Evolutionary conservation across 768 basidiomycete genomes (phyloP), one percentile per base, ranked within the genome.

Genomic region (Phlegmacium glaucopus): DNA sequence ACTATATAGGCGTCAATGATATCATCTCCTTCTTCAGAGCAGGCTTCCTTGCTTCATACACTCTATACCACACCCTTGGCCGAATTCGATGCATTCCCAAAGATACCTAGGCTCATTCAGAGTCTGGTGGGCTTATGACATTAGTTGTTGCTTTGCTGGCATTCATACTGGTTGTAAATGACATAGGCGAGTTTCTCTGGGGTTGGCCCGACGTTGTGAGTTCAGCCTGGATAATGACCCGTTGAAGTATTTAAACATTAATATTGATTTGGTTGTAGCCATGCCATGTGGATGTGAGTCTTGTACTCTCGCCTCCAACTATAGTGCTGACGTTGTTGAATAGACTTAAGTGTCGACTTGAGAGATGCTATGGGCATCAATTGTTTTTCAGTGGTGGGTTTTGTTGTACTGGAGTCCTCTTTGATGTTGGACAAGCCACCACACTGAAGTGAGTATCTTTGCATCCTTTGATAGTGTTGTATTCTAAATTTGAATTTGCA

Each of bases 121-220:
- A 85, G 58, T 82, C 83, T 6, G 80, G 92, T 30, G 91, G 92
- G 9, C 80, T 92, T 64, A 74, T 90, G 67, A 93, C 90, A n/a
- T 50, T 91, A 58, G 78, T 87, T 51, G 80, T 93, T 44, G 65
- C 72, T 7, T 54, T 86, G 38, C 53, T 91, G 38, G 82, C 87
- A 9, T 67, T 90, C 43, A 55, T 93, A 18, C 77, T 95, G 15
- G 77, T 94, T 47, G 75, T 92, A 50, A 94, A 95, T 56, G 94
- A 98, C 59, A 67, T 94, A 36, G 84, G 83, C 41, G 94, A 97
- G 62, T 98, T 81, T 59, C 68, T 98, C 28, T 98, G 90, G 80
- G 95, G 95, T 37, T 94, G 93, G 80, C 87, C 90, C 6, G 87
- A 90, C 61, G 85, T 85, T 56, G 83, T 45, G 95, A 99, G 69